A percentile compares a stretch with the other conserved stretches of the same genome.
These are phyloP conservation scores for Talaromyces liani DNA, from an alignment of 495 filamentous ascomycete genomes.

Conservation along the genomic window DNA sequence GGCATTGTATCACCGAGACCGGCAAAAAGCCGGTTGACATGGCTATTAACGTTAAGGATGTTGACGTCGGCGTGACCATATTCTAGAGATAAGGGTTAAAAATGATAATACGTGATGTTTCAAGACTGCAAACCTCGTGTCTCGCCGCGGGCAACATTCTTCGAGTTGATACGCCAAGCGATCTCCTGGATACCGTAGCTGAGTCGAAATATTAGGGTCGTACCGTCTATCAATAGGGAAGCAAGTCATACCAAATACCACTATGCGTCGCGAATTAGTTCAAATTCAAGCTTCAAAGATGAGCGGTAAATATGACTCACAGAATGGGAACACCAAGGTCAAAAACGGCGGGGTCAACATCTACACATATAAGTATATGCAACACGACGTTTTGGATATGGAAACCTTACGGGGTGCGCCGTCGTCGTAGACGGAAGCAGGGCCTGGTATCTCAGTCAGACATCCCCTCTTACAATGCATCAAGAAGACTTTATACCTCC, in stretches of 20 bases:
- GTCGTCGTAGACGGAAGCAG: constrained; percentile 65
- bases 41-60: constrained; percentile 41
- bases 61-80: constrained; percentile 61
- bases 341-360: constrained; percentile 70
- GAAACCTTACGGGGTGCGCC: constrained; percentile 52
- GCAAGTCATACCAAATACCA: constrained; percentile 18
- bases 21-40: constrained; percentile 64
- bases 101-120: not conserved
- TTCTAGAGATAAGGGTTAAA: constrained; percentile 36
- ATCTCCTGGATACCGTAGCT: constrained; percentile 81
- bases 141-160: constrained; percentile 66
- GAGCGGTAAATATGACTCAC: not conserved
- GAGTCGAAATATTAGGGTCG: constrained; percentile 42
- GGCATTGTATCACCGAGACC: constrained; percentile 18
- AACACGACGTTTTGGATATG: not conserved
- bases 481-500: constrained; percentile 8
- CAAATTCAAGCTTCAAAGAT: not conserved
- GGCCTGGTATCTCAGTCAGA: constrained; percentile 63
- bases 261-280: constrained; percentile 13
- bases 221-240: constrained; percentile 1
- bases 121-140: constrained; percentile 24
- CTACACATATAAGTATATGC: constrained; percentile 5
- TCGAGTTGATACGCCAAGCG: constrained; percentile 60
- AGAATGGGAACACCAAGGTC: constrained; percentile 70
- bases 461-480: constrained; percentile 41